Evolutionary conservation across 139 green algal species (phyloP).

Genomic region (Chlorella sp.): DNA sequence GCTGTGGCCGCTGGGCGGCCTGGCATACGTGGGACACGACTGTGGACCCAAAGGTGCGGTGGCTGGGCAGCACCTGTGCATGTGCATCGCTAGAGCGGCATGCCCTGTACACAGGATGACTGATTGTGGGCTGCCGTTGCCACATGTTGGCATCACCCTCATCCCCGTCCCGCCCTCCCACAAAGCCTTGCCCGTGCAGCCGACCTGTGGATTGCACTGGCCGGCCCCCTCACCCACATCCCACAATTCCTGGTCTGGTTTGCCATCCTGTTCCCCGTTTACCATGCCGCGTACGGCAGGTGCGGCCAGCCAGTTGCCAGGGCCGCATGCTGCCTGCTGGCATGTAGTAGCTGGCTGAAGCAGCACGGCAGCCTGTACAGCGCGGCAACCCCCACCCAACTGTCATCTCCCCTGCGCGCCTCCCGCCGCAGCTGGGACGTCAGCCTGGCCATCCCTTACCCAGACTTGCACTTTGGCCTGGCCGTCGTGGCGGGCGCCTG

Average conservation of each 20-base stretch:
- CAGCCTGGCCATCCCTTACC: conserved; percentile 18
- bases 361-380: too few species aligned
- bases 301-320: too few species aligned
- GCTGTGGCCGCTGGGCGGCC: conserved; percentile 83
- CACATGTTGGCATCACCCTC: not conserved
- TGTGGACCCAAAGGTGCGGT: conserved; percentile 49
- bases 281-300: conserved; percentile 37
- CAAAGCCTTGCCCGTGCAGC: conserved; percentile 21
- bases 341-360: too few species aligned
- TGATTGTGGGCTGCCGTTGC: not conserved
- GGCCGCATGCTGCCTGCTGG: too few species aligned
- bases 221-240: conserved; percentile 82
- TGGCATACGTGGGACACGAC: conserved; percentile 76
- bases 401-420: too few species aligned
- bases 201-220: conserved; percentile 76
- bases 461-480: conserved; percentile 39
- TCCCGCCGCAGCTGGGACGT: conserved; percentile 4
- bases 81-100: not conserved
- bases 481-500: conserved; percentile 52
- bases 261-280: conserved; percentile 39
- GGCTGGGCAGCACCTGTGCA: too few species aligned
- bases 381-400: too few species aligned
- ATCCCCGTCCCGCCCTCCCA: not conserved
- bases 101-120: not conserved
- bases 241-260: conserved; percentile 72